These are phyloP conservation scores for Neltuma alba DNA, from an alignment of 306 rosid species.

Conservation along the genomic window DNA sequence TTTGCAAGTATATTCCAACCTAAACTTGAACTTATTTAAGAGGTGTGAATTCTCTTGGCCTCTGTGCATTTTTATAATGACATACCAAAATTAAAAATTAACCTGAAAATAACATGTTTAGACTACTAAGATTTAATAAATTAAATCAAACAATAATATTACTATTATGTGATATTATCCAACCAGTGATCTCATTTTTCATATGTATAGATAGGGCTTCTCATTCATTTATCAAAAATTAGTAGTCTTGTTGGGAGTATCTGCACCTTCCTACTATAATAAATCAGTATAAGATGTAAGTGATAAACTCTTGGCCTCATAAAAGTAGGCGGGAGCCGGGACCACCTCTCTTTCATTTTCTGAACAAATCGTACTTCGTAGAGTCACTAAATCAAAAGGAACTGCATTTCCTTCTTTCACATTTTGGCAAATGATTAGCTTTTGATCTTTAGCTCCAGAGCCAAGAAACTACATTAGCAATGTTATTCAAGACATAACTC, in stretches of 20 bases:
- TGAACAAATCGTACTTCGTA: not conserved
- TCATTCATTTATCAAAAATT: not conserved
- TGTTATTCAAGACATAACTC: not conserved
- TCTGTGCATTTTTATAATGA: not conserved
- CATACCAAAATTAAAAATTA: too few species aligned
- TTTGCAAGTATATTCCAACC: not conserved
- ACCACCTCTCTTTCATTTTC: not conserved
- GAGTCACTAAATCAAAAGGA: not conserved
- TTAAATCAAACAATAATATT: too few species aligned
- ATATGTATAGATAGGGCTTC: not conserved
- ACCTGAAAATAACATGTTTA: too few species aligned
- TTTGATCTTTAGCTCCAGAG: not conserved
- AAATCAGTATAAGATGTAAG: not conserved
- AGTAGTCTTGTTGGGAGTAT: not conserved
- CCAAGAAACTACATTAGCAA: not conserved
- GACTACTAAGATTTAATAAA: too few species aligned
- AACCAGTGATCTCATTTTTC: not conserved
- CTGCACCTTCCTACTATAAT: not conserved
- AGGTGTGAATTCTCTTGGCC: not conserved
- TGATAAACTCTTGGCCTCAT: not conserved
- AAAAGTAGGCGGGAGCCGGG: too few species aligned
- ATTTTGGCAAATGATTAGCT: not conserved
- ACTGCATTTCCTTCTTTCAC: not conserved
- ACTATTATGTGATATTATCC: not conserved
- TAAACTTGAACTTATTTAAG: too few species aligned